A percentile compares a stretch with the other conserved stretches of the same genome.
Evolutionary conservation across 2,329 filamentous ascomycete genomes (phyloP).

Genomic region (Fusarium sp.): DNA sequence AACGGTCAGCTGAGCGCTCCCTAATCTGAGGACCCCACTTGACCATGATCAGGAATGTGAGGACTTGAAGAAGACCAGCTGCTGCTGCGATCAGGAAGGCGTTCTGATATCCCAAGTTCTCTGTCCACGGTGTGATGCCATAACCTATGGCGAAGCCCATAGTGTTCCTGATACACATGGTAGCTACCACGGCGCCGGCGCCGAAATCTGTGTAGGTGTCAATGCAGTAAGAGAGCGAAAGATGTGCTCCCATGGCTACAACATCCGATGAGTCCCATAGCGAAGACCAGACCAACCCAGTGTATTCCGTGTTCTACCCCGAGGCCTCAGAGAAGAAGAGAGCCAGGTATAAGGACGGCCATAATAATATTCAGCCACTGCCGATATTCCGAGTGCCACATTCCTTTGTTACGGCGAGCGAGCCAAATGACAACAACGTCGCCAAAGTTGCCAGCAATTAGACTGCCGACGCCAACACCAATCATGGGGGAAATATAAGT

Average conservation of each 20-base stretch:
- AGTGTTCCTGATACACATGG: slow-evolving; percentile 53
- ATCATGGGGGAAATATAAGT: no score
- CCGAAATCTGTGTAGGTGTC: slow-evolving; percentile 47
- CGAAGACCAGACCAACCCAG: slow-evolving; percentile 48
- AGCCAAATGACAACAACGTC: no score
- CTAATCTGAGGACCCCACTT: slow-evolving; percentile 13
- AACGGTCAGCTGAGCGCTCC: slow-evolving; percentile 11
- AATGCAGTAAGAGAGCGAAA: slow-evolving; percentile 48
- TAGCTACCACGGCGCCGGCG: slow-evolving; percentile 47
- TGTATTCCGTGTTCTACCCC: slow-evolving; percentile 47
- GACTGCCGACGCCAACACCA: no score
- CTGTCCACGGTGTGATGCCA: slow-evolving; percentile 48
- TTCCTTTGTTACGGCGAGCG: no score
- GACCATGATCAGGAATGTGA: slow-evolving; percentile 15
- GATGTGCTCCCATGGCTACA: slow-evolving; percentile 45
- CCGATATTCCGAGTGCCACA: slow-evolving; percentile 46
- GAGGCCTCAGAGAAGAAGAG: slow-evolving; percentile 58
- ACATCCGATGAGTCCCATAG: slow-evolving; percentile 45
- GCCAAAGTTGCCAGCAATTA: no score
- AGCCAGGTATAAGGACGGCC: slow-evolving; percentile 47
- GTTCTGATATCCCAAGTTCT: background rate
- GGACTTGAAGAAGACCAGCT: slow-evolving; percentile 20
- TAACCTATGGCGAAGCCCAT: slow-evolving; percentile 56
- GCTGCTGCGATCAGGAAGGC: slow-evolving; percentile 6
- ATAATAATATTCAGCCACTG: slow-evolving; percentile 33